phyloP scores from a whole-genome alignment of 2,329 filamentous ascomycete genomes.

The Paecilomyces sp. region DNA sequence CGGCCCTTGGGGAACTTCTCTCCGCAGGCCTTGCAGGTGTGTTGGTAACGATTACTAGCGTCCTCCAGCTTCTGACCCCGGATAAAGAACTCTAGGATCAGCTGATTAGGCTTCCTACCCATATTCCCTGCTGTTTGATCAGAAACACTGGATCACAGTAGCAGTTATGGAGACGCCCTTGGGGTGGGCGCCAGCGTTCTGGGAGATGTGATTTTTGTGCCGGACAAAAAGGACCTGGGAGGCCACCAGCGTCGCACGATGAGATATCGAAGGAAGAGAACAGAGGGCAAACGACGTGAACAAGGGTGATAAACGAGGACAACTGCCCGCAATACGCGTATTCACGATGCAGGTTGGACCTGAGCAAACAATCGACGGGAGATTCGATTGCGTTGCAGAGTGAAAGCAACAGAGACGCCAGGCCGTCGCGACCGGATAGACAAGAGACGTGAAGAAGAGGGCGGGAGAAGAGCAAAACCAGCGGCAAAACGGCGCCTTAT shows the following conservation, averaged over 20 bases:
- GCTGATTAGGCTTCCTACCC: slow-evolving; percentile 75
- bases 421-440: not conserved
- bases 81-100: slow-evolving; percentile 84
- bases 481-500: slow-evolving; percentile 27
- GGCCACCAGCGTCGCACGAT: not conserved
- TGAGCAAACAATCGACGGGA: not conserved
- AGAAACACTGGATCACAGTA: not conserved
- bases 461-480: slow-evolving; percentile 15
- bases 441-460: slow-evolving; percentile 2
- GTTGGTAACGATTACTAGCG: slow-evolving; percentile 84
- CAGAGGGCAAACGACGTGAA: not conserved
- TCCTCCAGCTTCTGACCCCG: slow-evolving; percentile 80
- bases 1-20: slow-evolving; percentile 87
- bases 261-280: not conserved
- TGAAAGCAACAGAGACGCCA: not conserved
- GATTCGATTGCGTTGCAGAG: not conserved
- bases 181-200: not conserved
- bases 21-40: slow-evolving; percentile 82
- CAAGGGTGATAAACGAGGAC: not conserved
- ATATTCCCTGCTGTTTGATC: slow-evolving; percentile 40
- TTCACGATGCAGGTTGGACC: not conserved
- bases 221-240: not conserved
- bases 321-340: not conserved
- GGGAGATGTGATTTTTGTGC: not conserved
- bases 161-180: not conserved